These are phyloP conservation scores for Vanilla planifolia DNA, from an alignment of 106 monocot species.

Conservation along the genomic window DNA sequence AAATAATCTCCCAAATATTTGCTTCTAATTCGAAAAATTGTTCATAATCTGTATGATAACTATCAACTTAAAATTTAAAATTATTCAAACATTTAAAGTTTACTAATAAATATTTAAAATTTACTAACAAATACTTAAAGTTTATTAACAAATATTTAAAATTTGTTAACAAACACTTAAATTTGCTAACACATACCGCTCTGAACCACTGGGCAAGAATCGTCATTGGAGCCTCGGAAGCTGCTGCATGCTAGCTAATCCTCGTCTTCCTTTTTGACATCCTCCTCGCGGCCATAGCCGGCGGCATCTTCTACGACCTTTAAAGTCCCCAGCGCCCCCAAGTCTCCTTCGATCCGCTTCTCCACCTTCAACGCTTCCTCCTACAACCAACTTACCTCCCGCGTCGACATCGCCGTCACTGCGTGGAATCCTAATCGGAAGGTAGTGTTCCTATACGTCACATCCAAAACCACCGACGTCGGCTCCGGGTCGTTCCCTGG, in stretches of 20 bases:
- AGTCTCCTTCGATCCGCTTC: conserved; percentile 43
- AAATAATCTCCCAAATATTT: too few relatives aligned
- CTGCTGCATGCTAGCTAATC: conserved; percentile 23
- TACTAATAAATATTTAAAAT: too few relatives aligned
- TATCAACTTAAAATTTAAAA: too few relatives aligned
- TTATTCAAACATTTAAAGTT: too few relatives aligned
- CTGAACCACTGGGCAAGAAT: too few relatives aligned
- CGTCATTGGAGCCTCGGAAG: conserved; percentile 29
- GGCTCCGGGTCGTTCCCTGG: conserved; percentile 27
- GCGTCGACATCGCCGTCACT: conserved; percentile 25
- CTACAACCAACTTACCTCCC: conserved; percentile 17
- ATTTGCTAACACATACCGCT: too few relatives aligned
- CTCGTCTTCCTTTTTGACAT: conserved; percentile 34
- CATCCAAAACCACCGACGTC: conserved; percentile 15
- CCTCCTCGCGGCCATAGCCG: conserved; percentile 53
- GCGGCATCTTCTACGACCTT: conserved; percentile 47
- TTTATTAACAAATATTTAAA: too few relatives aligned
- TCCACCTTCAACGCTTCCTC: conserved; percentile 28
- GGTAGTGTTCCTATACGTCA: conserved; percentile 39
- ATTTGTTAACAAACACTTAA: too few relatives aligned
- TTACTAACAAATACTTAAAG: too few relatives aligned
- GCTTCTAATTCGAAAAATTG: too few relatives aligned
- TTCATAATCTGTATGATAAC: too few relatives aligned
- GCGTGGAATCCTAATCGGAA: conserved; percentile 56
- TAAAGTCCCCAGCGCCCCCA: conserved; percentile 44